phyloP scores from a whole-genome alignment of 2,329 filamentous ascomycete species.

The Allantophomopsis cytisporea region DNA sequence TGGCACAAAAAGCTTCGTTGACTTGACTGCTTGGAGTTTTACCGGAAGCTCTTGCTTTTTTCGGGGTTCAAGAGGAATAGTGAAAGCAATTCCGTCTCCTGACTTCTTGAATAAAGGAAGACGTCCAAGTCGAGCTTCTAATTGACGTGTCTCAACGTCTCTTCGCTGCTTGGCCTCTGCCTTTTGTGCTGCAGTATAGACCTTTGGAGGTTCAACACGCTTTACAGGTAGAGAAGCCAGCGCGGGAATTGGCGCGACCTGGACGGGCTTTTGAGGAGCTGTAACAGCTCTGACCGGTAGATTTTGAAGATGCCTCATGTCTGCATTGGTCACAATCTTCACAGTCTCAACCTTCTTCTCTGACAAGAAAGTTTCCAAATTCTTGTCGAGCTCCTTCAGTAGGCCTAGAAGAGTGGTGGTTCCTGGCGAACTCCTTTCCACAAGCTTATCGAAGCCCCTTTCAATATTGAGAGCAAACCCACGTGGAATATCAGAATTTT shows the following conservation, averaged over 20 bases:
- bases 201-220: slow-evolving; percentile 5
- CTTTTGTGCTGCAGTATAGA: slow-evolving; percentile 44
- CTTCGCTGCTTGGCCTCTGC: slow-evolving; percentile 47
- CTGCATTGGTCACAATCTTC: slow-evolving; percentile 35
- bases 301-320: slow-evolving; percentile 16
- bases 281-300: slow-evolving; percentile 10
- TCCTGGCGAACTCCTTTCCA: slow-evolving; percentile 29
- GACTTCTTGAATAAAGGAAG: slow-evolving; percentile 54
- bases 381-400: slow-evolving; percentile 58
- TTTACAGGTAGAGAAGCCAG: slow-evolving; percentile 1
- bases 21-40: slow-evolving; percentile 45
- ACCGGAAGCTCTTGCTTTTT: slow-evolving; percentile 45
- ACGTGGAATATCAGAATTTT: slow-evolving; percentile 56
- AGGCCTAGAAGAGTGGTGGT: slow-evolving; percentile 48
- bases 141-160: slow-evolving; percentile 53
- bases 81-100: slow-evolving; percentile 56
- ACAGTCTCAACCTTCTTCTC: slow-evolving; percentile 60
- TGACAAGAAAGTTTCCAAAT: slow-evolving; percentile 56
- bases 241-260: slow-evolving; percentile 1
- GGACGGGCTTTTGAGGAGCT: neutral
- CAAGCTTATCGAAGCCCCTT: slow-evolving; percentile 55
- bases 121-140: slow-evolving; percentile 63
- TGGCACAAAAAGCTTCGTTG: slow-evolving; percentile 56
- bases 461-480: slow-evolving; percentile 69
- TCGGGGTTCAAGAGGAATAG: slow-evolving; percentile 54